These are phyloP conservation scores for Colletotrichum scovillei DNA, from an alignment of 2,329 filamentous ascomycete species.

Conservation along the genomic window DNA sequence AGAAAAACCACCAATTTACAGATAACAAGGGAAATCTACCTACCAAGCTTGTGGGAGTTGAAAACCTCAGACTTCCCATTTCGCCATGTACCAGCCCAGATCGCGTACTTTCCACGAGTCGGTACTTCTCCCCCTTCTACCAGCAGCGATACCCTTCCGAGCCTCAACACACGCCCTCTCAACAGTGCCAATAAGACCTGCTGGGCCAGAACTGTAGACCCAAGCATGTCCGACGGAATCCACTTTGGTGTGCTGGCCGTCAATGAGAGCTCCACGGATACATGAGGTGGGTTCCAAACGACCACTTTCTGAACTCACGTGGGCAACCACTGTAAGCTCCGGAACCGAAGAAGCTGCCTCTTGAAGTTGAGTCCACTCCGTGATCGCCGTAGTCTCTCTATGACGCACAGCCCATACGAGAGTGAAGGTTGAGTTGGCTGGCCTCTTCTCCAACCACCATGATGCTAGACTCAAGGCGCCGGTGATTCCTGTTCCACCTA, in stretches of 20 bases:
- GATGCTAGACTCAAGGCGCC: slow-evolving; percentile 12
- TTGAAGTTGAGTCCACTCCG: not conserved
- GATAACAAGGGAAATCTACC: not conserved
- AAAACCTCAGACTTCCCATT: not conserved
- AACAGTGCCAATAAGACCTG: not conserved
- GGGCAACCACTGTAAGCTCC: not conserved
- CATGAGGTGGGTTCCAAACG: not conserved
- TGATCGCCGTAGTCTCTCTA: not conserved
- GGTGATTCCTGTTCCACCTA: slow-evolving; percentile 14
- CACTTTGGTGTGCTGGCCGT: not conserved
- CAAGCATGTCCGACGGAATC: not conserved
- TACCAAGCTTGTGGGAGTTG: not conserved
- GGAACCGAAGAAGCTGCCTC: not conserved
- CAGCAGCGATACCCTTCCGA: not conserved
- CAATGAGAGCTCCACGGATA: not conserved
- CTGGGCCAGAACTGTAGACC: slow-evolving; percentile 12
- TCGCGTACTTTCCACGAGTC: not conserved
- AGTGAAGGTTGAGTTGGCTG: not conserved
- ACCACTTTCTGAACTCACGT: not conserved
- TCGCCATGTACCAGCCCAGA: slow-evolving; percentile 3
- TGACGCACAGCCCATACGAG: slow-evolving; percentile 2
- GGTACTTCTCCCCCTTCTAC: not conserved
- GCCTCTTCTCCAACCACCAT: slow-evolving; percentile 3
- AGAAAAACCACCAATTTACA: not conserved
- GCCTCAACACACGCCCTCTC: not conserved